Conservation (phyloP, 2,329 filamentous ascomycete species). For the Alternaria triticina region DNA sequence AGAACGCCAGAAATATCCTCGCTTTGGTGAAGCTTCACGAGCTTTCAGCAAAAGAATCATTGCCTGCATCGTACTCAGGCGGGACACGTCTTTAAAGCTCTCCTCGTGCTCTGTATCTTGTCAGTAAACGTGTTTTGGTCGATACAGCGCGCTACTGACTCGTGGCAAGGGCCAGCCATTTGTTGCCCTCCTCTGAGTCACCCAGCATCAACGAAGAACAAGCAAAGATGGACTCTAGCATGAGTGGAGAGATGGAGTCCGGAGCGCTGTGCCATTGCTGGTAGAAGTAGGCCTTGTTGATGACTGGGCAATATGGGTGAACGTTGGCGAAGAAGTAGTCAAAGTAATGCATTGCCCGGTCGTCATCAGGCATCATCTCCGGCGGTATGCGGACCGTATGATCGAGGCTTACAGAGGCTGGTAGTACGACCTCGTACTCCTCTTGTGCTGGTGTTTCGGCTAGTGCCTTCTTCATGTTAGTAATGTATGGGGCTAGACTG, state of each 20-base stretch:
- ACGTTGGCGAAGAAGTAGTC: conserved; percentile 89
- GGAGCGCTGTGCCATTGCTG: conserved; percentile 87
- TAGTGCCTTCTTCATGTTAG: conserved; percentile 64
- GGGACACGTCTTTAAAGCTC: conserved; percentile 89
- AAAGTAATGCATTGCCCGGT: conserved; percentile 82
- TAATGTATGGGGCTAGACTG: conserved; percentile 78
- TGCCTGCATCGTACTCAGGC: conserved; percentile 90
- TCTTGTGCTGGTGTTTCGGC: conserved; percentile 69
- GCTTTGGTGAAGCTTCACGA: conserved; percentile 86
- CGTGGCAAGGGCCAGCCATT: conserved; percentile 90
- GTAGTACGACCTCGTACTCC: conserved; percentile 74
- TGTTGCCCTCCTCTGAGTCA: conserved; percentile 81
- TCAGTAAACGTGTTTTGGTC: conserved; percentile 17
- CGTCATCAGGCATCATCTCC: conserved; percentile 89
- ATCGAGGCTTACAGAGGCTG: conserved; percentile 72
- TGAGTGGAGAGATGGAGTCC: conserved; percentile 83
- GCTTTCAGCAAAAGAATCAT: conserved; percentile 88
- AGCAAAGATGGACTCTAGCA: conserved; percentile 90
- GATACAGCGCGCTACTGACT: conserved; percentile 61
- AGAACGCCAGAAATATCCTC: conserved; percentile 94
- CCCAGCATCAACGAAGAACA: conserved; percentile 85
- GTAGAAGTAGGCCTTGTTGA: conserved; percentile 83
- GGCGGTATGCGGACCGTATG: conserved; percentile 85
- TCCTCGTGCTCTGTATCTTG: conserved; percentile 75
- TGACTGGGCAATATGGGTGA: conserved; percentile 89